A percentile compares a stretch with the other conserved stretches of the same genome.
These are phyloP conservation scores for Xylaria telfairii DNA, from an alignment of 495 filamentous ascomycete species.

Conservation along the genomic window DNA sequence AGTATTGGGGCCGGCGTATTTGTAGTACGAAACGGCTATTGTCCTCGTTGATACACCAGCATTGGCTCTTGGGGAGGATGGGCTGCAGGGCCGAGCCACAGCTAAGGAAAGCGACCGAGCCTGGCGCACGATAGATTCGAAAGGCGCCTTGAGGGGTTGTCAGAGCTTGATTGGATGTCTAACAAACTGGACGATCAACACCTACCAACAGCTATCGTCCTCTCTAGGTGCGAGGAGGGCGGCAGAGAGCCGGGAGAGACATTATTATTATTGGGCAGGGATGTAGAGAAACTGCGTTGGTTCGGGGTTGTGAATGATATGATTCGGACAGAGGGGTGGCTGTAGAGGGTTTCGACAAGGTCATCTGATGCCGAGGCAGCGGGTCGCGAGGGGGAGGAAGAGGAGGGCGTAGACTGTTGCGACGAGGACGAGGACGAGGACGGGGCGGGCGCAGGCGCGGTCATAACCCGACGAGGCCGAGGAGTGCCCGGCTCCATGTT, in stretches of 20 bases:
- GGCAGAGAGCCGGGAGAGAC: conserved; percentile 63
- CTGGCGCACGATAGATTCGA: conserved; percentile 79
- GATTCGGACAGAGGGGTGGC: conserved; percentile 69
- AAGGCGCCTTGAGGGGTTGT: conserved; percentile 64
- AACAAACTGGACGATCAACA: conserved; percentile 29
- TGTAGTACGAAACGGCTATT: conserved; percentile 80
- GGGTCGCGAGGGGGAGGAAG: conserved; percentile 1
- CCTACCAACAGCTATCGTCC: conserved; percentile 80
- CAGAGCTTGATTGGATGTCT: not conserved
- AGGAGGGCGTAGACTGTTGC: conserved; percentile 9
- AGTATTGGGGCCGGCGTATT: conserved; percentile 79
- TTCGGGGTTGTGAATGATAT: conserved; percentile 67
- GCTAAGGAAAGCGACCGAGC: conserved; percentile 82
- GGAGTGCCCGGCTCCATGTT: conserved; percentile 34
- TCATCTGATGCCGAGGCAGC: conserved; percentile 36
- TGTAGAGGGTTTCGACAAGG: conserved; percentile 73
- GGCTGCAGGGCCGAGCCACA: conserved; percentile 80
- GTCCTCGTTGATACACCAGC: conserved; percentile 88
- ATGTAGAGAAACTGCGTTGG: conserved; percentile 44
- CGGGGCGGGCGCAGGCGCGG: conserved; percentile 37
- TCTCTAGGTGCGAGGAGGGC: conserved; percentile 77
- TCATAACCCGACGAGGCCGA: conserved; percentile 49
- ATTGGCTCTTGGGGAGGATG: conserved; percentile 86
- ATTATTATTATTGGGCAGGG: conserved; percentile 42
- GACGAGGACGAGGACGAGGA: not conserved